Evolutionary conservation across 2,329 filamentous ascomycete genomes (phyloP).

Genomic region (Pyrenochaeta sp.): DNA sequence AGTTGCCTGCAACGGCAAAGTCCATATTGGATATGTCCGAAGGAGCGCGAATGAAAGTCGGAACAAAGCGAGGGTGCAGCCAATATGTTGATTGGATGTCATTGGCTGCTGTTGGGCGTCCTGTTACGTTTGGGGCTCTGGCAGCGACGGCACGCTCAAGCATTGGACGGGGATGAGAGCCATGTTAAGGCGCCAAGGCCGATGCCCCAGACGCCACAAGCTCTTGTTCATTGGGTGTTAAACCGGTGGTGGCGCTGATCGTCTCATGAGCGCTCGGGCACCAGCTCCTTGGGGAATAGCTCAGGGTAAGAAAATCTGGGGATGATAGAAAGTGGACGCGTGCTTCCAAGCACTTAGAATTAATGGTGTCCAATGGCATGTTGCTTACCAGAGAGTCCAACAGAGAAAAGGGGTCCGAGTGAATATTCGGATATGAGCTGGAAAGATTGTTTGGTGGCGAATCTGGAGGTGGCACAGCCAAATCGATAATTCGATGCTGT

Average conservation of each 20-base stretch:
- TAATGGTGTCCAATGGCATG: conserved; percentile 9
- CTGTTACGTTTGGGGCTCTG: conserved; percentile 24
- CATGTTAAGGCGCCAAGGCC: conserved; percentile 30
- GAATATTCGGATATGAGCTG: neutral
- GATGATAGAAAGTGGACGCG: conserved; percentile 17
- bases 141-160: conserved; percentile 17
- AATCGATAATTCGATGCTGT: conserved; percentile 15
- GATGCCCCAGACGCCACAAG: conserved; percentile 27
- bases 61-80: conserved; percentile 14
- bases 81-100: conserved; percentile 22
- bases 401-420: neutral
- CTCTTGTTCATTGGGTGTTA: conserved; percentile 24
- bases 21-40: neutral
- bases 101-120: conserved; percentile 5
- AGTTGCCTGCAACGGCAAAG: conserved; percentile 26
- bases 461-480: neutral
- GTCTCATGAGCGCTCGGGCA: conserved; percentile 15
- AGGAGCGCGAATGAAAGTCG: conserved; percentile 3
- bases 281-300: conserved; percentile 28
- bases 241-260: conserved; percentile 28
- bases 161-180: conserved; percentile 20
- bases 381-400: neutral
- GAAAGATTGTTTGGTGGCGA: conserved; percentile 6
- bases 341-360: conserved; percentile 6
- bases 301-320: conserved; percentile 32